Conservation (phyloP, 768 basidiomycete species). For the Leucocoprinus birnbaumii region DNA sequence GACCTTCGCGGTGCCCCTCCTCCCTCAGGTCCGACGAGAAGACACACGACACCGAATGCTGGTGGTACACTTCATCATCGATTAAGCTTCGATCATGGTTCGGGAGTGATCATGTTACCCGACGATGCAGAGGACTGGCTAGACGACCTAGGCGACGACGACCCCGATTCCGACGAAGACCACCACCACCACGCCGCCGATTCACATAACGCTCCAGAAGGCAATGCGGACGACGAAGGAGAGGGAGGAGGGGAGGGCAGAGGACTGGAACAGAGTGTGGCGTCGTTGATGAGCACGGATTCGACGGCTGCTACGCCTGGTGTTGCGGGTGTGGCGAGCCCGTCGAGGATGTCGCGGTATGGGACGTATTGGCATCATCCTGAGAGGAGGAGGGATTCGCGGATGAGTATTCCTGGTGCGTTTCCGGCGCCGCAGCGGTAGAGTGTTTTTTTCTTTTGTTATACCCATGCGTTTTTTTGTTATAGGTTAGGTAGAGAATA, state of each 20-base stretch:
- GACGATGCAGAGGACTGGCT: slow-evolving; percentile 70
- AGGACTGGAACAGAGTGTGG: slow-evolving; percentile 24
- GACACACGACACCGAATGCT: background rate
- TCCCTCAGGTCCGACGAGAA: slow-evolving; percentile 19
- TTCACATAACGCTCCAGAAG: slow-evolving; percentile 10
- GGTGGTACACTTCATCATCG: slow-evolving; percentile 45
- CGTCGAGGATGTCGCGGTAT: slow-evolving; percentile 55
- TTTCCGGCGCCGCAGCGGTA: slow-evolving; percentile 36
- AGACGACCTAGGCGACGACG: slow-evolving; percentile 44
- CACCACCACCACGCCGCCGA: slow-evolving; percentile 36
- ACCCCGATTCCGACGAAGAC: background rate
- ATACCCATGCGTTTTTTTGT: background rate
- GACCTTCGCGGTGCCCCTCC: slow-evolving; percentile 36
- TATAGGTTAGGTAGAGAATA: background rate
- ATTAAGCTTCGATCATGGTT: slow-evolving; percentile 81
- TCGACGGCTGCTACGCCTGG: slow-evolving; percentile 10
- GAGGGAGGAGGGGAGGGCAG: slow-evolving; percentile 10
- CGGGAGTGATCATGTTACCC: slow-evolving; percentile 86
- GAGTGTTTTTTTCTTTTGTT: background rate
- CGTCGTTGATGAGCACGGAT: slow-evolving; percentile 23
- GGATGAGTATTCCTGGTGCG: slow-evolving; percentile 58
- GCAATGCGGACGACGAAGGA: background rate
- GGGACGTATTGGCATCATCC: slow-evolving; percentile 88
- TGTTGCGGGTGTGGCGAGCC: slow-evolving; percentile 22
- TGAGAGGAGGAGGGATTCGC: slow-evolving; percentile 59